These are phyloP conservation scores for Plenodomus biglobosus DNA, from an alignment of 2,329 filamentous ascomycete genomes.

Conservation along the genomic window DNA sequence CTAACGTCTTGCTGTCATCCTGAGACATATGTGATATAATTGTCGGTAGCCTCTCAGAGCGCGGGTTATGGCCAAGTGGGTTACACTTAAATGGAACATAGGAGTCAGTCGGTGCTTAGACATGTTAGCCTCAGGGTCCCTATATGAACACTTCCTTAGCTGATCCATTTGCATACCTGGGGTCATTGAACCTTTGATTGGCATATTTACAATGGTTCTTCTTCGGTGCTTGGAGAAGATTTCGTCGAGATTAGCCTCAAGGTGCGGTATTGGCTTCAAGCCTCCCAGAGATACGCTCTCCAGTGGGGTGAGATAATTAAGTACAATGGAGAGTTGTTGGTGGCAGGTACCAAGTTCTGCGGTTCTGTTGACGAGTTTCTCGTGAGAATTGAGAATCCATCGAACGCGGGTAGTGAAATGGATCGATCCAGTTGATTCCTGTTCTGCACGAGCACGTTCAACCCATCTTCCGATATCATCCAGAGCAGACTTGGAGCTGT, in stretches of 20 bases:
- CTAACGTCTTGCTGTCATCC: neutral
- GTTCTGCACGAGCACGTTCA: constrained; percentile 18
- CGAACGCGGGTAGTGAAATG: constrained; percentile 21
- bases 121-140: too few relatives aligned
- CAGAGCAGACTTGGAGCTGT: constrained; percentile 22
- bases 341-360: constrained; percentile 26
- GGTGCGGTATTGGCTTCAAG: constrained; percentile 1
- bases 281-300: constrained; percentile 11
- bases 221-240: neutral
- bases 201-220: neutral
- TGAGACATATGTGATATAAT: neutral
- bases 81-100: too few relatives aligned
- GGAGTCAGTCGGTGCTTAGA: too few relatives aligned
- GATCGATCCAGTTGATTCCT: constrained; percentile 20
- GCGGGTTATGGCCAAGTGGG: too few relatives aligned
- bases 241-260: constrained; percentile 8
- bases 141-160: too few relatives aligned
- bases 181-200: neutral
- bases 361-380: constrained; percentile 25
- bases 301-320: constrained; percentile 18
- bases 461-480: constrained; percentile 32
- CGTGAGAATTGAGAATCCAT: constrained; percentile 28
- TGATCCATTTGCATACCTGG: neutral
- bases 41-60: too few relatives aligned
- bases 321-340: constrained; percentile 28